These are phyloP conservation scores for Pythium coloratum DNA, from an alignment of 352 stramenopile genomes.

Conservation along the genomic window DNA sequence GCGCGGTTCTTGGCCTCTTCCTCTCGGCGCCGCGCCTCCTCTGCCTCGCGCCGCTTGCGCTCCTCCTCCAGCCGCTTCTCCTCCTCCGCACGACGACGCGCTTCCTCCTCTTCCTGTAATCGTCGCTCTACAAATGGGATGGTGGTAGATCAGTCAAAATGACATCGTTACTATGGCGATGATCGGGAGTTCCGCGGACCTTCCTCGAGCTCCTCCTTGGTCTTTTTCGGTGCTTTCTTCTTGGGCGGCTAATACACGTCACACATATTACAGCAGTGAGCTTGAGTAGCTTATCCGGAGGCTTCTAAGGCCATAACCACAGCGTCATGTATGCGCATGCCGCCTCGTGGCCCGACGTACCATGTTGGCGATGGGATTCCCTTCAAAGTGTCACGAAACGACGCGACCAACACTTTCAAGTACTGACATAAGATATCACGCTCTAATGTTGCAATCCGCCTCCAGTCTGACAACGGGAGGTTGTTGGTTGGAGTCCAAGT, in stretches of 20 bases:
- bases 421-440: not conserved
- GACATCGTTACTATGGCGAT: too few relatives aligned
- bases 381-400: not conserved
- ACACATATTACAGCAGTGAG: conserved; percentile 3
- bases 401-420: not conserved
- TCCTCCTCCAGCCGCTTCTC: conserved; percentile 74
- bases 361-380: not conserved
- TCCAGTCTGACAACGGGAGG: not conserved
- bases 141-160: not conserved
- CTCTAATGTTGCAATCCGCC: not conserved
- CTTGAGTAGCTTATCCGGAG: not conserved
- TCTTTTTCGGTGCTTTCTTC: conserved; percentile 83
- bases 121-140: conserved; percentile 38
- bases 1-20: conserved; percentile 63
- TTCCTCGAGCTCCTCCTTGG: conserved; percentile 80
- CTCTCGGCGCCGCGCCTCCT: conserved; percentile 58
- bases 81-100: conserved; percentile 56
- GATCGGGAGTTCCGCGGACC: conserved; percentile 18
- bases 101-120: conserved; percentile 74
- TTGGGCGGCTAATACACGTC: conserved; percentile 49
- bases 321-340: not conserved
- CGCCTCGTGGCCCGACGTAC: not conserved
- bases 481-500: not conserved
- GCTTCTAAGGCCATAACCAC: not conserved
- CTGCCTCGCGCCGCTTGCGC: conserved; percentile 52